Conservation (phyloP, 2,329 filamentous ascomycete species). For the Claviceps sorghi region DNA sequence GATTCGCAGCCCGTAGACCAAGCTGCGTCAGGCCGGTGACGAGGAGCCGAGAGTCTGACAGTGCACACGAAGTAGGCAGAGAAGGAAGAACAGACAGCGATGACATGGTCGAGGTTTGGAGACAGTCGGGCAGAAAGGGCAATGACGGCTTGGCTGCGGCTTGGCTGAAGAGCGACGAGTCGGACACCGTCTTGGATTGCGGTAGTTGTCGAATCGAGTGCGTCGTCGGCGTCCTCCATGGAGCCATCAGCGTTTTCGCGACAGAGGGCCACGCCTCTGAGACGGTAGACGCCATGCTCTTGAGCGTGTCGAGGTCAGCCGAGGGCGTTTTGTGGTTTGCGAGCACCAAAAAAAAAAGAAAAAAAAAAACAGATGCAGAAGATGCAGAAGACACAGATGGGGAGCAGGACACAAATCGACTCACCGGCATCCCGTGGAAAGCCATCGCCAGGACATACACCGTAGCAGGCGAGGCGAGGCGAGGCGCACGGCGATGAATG, state of each 20-base stretch:
- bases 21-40: conserved; percentile 14
- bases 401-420: not conserved
- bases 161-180: conserved; percentile 5
- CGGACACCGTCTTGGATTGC: not conserved
- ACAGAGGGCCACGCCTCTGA: conserved; percentile 33
- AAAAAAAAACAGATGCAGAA: too few species aligned
- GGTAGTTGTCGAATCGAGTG: conserved; percentile 5
- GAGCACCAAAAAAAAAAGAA: too few species aligned
- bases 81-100: not conserved
- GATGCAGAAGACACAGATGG: not conserved
- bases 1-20: conserved; percentile 17
- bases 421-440: conserved; percentile 18
- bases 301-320: conserved; percentile 9
- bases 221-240: conserved; percentile 15
- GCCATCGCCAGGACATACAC: conserved; percentile 11
- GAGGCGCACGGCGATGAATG: not conserved
- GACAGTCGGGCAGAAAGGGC: conserved; percentile 14
- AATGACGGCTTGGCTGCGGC: conserved; percentile 7
- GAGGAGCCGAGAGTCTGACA: conserved; percentile 9
- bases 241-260: conserved; percentile 23
- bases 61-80: conserved; percentile 1
- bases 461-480: not conserved
- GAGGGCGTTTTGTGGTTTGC: too few species aligned
- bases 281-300: conserved; percentile 28
- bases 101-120: conserved; percentile 11